These are phyloP conservation scores for Quercus aquifolioides DNA, from an alignment of 306 rosid genomes.

Conservation along the genomic window DNA sequence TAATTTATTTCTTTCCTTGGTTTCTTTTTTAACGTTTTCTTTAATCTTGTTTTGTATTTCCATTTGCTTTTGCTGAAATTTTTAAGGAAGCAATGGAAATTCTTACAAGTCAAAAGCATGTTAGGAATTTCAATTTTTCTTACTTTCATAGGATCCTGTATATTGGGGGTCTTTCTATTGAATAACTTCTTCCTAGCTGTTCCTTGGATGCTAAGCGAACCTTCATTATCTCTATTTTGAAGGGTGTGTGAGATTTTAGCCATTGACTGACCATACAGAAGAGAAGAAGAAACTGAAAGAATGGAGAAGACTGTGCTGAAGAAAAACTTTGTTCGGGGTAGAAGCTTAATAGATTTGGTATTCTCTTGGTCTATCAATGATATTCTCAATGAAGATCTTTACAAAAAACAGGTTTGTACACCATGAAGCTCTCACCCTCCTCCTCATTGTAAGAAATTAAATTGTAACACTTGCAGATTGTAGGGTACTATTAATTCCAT, in stretches of 20 bases:
- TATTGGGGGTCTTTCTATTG: neutral
- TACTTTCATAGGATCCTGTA: no score
- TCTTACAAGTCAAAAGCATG: neutral
- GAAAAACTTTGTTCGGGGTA: neutral
- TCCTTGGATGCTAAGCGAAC: neutral
- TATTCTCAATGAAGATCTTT: slow-evolving; percentile 19
- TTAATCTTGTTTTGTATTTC: neutral
- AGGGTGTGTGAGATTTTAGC: neutral
- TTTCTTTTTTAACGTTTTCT: neutral
- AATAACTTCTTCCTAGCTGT: neutral
- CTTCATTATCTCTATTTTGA: neutral
- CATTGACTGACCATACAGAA: no score
- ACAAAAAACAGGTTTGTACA: slow-evolving; percentile 24
- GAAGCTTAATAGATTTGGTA: slow-evolving; percentile 18
- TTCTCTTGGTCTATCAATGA: slow-evolving; percentile 38
- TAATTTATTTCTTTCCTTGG: neutral
- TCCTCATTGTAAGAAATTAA: neutral
- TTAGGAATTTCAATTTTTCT: neutral
- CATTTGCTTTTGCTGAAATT: neutral
- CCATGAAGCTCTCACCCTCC: neutral
- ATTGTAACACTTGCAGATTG: no score
- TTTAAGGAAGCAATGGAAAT: neutral
- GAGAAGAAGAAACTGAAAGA: neutral
- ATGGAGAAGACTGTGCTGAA: neutral
- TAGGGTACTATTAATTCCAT: neutral